A percentile compares a stretch with the other conserved stretches of the same genome.
These are phyloP conservation scores for Wickerhamomyces tratensis DNA, from an alignment of 805 yeast genomes.

Conservation along the genomic window DNA sequence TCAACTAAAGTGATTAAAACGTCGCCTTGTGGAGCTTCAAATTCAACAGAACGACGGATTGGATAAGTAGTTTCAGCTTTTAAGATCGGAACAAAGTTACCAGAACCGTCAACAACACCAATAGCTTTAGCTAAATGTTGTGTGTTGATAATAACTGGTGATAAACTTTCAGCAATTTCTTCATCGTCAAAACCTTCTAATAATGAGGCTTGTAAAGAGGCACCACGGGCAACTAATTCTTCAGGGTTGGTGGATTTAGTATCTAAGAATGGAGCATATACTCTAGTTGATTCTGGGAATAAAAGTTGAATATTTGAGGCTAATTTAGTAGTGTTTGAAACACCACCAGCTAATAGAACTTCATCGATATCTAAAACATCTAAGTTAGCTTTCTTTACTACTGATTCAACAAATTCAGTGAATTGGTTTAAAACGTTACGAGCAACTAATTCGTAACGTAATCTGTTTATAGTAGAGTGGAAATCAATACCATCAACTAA, in stretches of 20 bases:
- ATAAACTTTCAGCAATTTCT: conserved; percentile 69
- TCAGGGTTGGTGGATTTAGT: conserved; percentile 78
- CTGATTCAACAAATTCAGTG: conserved; percentile 64
- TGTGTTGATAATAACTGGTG: conserved; percentile 79
- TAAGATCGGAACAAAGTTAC: conserved; percentile 62
- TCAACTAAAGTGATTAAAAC: conserved; percentile 69
- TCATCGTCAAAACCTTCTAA: conserved; percentile 78
- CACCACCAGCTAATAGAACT: conserved; percentile 88
- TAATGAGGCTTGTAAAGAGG: conserved; percentile 89
- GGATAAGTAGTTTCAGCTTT: conserved; percentile 87
- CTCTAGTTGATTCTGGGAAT: conserved; percentile 73
- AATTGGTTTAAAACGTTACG: conserved; percentile 70
- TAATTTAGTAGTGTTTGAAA: conserved; percentile 86
- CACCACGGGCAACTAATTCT: conserved; percentile 88
- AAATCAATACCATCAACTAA: conserved; percentile 91
- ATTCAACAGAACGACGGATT: conserved; percentile 62
- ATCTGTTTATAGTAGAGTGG: conserved; percentile 87
- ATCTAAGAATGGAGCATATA: conserved; percentile 71
- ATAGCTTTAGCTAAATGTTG: conserved; percentile 79
- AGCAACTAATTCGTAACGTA: conserved; percentile 84
- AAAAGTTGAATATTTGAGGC: conserved; percentile 61
- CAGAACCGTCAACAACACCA: conserved; percentile 71
- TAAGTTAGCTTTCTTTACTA: conserved; percentile 72
- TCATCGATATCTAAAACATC: conserved; percentile 85
- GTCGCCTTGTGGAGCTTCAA: conserved; percentile 51